Base-by-base conservation (phyloP, 805 yeast genomes). In the Wickerhamiella sergipiensis region DNA sequence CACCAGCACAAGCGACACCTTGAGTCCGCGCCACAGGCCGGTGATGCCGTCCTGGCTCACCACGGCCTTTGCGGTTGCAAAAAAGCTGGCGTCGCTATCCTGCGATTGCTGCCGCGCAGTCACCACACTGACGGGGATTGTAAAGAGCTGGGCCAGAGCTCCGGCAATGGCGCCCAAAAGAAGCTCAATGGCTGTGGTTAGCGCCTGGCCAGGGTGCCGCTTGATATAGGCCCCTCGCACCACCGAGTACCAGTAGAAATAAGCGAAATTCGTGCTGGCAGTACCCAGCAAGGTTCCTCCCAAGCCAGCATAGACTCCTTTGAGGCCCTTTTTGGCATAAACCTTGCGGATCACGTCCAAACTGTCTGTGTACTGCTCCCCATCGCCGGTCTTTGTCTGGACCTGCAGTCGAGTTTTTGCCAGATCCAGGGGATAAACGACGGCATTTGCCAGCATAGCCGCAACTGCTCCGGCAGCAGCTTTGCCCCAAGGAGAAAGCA, bases 381-480 rank as follows among this genome's bases (percentile, higher is more conserved):
- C 48, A 38, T 43, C 47, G 29, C 13, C 43, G 42, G 26, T 51
- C 58, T 45, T 50, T 24, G 67, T 55, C 64, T 85, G 92, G 2
- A 88, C 81, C 61, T 85, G 95, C 45, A 85, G 77, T 52, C 81
- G 71, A 0, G 92, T 83, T 62, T 85, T 85, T 54, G 83, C 75
- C 60, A 86, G 69, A 62, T 86, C 95, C 45, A 86, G 67, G 0
- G 95, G 95, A 61, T 86, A 86, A 1, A 86, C 89, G 43, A 79
- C 71, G 7, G 85, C 69, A 67, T 84, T 86, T 42, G 95, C 95
- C 47, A 83, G 64, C 21, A 81, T 81, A 1, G 94, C 85, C 8
- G 94, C 92, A 46, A 82, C 71, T 0, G 95, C 86, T 0, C 95
- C 95, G 47, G 85, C 79, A 15, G 84, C 73, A 0, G 95, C 95